A percentile compares a stretch with the other conserved stretches of the same genome.
These are phyloP conservation scores for Zychaea mexicana DNA, from an alignment of 371 early-diverging fungal genomes.

Conservation along the genomic window DNA sequence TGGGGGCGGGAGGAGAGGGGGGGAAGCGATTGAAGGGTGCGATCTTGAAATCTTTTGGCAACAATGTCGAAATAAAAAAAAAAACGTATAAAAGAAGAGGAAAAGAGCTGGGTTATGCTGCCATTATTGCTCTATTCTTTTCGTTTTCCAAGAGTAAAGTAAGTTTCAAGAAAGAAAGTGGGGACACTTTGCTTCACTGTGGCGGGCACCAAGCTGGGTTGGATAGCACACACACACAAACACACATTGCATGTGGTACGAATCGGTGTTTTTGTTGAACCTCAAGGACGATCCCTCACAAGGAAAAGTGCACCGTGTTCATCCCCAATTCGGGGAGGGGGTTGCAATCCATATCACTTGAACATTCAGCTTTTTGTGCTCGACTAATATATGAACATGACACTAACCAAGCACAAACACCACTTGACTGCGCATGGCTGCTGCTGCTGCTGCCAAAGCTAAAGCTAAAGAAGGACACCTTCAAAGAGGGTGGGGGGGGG, in stretches of 20 bases:
- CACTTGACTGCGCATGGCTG: too few species aligned
- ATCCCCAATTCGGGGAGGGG: not conserved
- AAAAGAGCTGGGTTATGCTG: not conserved
- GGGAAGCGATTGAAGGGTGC: not conserved
- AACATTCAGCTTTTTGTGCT: too few species aligned
- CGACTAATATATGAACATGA: too few species aligned
- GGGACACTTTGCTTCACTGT: too few species aligned
- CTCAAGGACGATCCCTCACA: not conserved
- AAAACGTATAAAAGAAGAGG: not conserved
- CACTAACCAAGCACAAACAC: too few species aligned
- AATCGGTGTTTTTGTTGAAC: conserved; percentile 5
- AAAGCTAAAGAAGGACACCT: too few species aligned
- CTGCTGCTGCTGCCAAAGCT: too few species aligned
- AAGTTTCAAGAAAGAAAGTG: not conserved
- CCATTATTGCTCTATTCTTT: not conserved
- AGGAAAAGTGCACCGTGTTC: not conserved
- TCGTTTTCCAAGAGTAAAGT: not conserved
- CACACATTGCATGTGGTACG: not conserved
- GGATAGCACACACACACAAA: not conserved
- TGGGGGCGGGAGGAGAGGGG: not conserved
- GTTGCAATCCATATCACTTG: too few species aligned
- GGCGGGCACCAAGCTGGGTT: not conserved
- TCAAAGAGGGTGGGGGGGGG: not conserved
- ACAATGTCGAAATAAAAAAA: not conserved
- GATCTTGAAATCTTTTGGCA: not conserved